Evolutionary conservation across 768 basidiomycete species (phyloP), one percentile per base, ranked within the genome.

Genomic region (Hygrocybe coccinea): DNA sequence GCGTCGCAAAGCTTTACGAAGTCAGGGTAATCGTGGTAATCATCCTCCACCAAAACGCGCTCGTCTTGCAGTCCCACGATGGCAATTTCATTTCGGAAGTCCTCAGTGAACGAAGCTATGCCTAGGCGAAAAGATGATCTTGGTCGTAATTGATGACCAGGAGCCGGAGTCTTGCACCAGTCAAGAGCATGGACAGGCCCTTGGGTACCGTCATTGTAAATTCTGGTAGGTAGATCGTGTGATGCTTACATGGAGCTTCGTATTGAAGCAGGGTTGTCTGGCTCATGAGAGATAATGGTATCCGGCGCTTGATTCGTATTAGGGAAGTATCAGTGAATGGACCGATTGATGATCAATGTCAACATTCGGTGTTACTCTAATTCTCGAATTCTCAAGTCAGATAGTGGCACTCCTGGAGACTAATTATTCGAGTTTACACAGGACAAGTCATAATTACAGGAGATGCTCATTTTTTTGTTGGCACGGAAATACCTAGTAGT

Each of bases 161-260:
- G 85, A 17, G 83, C 81, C 38, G 89, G 74, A 11, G 88, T 80
- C 69, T 91, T 91, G 75, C 88, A 91, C 91, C 91, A 93, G 67
- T 92, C 90, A 50, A 93, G 70, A 60, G 87, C 83, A 65, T 90
- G 86, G 38, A 92, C 85, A 57, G 90, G 89, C 89, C 89, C 91
- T 92, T 64, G 8, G 54, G 46, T 52, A 46, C 55, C 41, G 10
- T 22, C 9, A 43, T 50, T 39, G 34, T 57, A 53, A 47, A 60
- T 62, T 45, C 12, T 35, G 36, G 6, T 39, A 38, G 21, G 10
- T 12, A 61, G n/a, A 8, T 39, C 34, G 21, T 14, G 35, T 17
- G 38, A 8, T 51, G 73, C 89, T 79, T 70, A 91, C 90, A 90
- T 47, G 87, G 88, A 41, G 90, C 86, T 72, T 91, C 90, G 68